Base-by-base conservation (phyloP, 371 early-diverging fungal genomes). In the Mortierella sp. region DNA sequence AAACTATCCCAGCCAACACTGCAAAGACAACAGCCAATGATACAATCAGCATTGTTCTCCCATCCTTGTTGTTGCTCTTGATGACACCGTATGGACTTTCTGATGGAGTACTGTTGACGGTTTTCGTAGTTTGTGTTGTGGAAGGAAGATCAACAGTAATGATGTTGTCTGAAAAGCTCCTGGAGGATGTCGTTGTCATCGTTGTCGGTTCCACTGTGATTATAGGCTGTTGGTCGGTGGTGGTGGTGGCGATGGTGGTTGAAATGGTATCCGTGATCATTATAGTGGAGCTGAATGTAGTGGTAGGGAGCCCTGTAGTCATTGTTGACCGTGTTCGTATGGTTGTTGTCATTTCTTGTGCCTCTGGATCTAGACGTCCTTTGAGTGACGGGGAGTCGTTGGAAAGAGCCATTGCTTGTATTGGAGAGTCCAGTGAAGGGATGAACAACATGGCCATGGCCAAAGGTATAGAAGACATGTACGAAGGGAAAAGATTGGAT, bases 21-120 rank as follows among this genome's bases (percentile, higher is more conserved):
- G 40, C 60, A 60, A 73, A 67, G 16, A 73, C 60, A 24, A 73
- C 74, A 4, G 43, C 60, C 22, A 73, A 31, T 0, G 74, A 67
- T 2, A 73, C 67, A 0, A 63, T 73, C 51, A 73, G 29, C 74
- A 73, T 73, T 24, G 52, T 25, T 0, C 52, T 22, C 1, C 52
- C 48, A 34, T 55, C 67, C 47, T 17, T 53, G 47, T 44, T 41
- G 14, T 31, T 22, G 13, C n/a, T n/a, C 25, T 4, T 1, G 25
- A 41, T 37, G 19, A 3, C 12, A 6, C 60, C 57, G 21, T 60
- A 55, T 2, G 74, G 74, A 1, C 51, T 41, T 37, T 27, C 67
- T 17, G 67, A 29, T 0, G 74, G 55, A 3, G 31, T 2, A 2
- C 24, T 10, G n/a, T 10, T 13, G 13, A 37, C 31, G 4, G 41